Conservation (phyloP, 2,329 filamentous ascomycete genomes). For the Penicillium sp. region DNA sequence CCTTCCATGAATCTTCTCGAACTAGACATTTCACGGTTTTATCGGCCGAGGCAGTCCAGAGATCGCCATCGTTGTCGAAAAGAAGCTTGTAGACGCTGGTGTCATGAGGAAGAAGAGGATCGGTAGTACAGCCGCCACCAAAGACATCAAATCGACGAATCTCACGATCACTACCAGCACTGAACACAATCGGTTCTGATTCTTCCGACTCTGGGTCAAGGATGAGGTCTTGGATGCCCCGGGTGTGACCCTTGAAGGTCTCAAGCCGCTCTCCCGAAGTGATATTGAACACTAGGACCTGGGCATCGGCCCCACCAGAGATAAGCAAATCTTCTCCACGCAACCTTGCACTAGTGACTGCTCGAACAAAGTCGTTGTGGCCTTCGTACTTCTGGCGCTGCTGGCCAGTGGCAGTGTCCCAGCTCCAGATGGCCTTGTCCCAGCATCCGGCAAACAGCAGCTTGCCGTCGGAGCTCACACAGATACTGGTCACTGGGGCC, state of each 20-base stretch:
- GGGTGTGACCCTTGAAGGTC: conserved; percentile 73
- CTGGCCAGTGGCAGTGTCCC: conserved; percentile 64
- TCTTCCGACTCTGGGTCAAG: conserved; percentile 63
- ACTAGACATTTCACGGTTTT: conserved; percentile 81
- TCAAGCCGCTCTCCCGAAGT: conserved; percentile 69
- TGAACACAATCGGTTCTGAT: conserved; percentile 63
- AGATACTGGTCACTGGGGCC: conserved; percentile 77
- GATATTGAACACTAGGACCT: conserved; percentile 82
- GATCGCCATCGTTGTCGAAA: conserved; percentile 72
- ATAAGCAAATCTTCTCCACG: conserved; percentile 65
- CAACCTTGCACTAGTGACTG: conserved; percentile 65
- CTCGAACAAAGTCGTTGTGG: conserved; percentile 90
- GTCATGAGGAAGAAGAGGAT: conserved; percentile 75
- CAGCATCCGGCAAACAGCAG: conserved; percentile 82
- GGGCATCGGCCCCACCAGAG: conserved; percentile 75
- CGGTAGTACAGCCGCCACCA: conserved; percentile 50
- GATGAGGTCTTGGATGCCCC: conserved; percentile 77
- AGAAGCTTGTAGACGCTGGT: conserved; percentile 83
- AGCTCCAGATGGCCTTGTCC: conserved; percentile 92
- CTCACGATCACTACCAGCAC: conserved; percentile 76
- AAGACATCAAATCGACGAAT: conserved; percentile 66
- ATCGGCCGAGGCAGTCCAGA: conserved; percentile 94
- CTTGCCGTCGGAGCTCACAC: conserved; percentile 61
- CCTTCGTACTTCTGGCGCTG: conserved; percentile 66
- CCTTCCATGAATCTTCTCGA: conserved; percentile 66